Base-by-base conservation (phyloP, 345 rosid species). In the Populus davidiana region DNA sequence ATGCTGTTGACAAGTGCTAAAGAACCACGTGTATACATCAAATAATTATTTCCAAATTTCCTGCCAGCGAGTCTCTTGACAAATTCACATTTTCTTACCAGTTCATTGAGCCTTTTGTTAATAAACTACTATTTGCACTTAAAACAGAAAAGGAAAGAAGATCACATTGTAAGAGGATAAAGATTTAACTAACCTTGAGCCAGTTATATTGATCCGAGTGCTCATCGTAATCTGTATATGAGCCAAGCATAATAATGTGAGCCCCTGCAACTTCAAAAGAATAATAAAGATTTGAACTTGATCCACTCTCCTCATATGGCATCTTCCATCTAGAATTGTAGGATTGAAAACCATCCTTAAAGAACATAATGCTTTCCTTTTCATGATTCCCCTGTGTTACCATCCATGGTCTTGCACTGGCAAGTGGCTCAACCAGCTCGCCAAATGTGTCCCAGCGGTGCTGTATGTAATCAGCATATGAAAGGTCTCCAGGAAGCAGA, bases 391-490 rank as follows among this genome's bases (percentile, higher is more conserved):
- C 99, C 82, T 94, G 79, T 1, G 99, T 96, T 43, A 92, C 99
- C 99, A 96, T 96, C 99, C 99, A 96, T 0, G 99, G 97, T 82
- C 90, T 90, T 27, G 94, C 86, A 78, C 98, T 96, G 21, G 97
- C 98, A 67, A 96, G 91, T 44, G 97, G 98, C 89, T 96, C 87
- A 70, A 96, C 97, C 56, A 94, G 83, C 78, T 91, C 89, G 11
- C 98, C 98, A 74, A 96, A 96, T 12, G 97, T 84, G 76, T 96
- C 99, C 99, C 99, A 96, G 73, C 70, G 83, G 49, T 81, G 92
- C 86, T 96, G 98, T 85, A 90, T 66, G 83, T 83, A 92, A 86
- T 93, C 98, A 6, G 98, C 97, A 78, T 96, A 96, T n/a, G 98
- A 87, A 75, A 96, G 94, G 79, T 96, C 98, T 38, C 99, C 98